Percentiles rank a stretch among this genome's conserved stretches.
These are phyloP conservation scores for Plasmodium gonderi DNA, from an alignment of 169 alveolate species.

Conservation along the genomic window DNA sequence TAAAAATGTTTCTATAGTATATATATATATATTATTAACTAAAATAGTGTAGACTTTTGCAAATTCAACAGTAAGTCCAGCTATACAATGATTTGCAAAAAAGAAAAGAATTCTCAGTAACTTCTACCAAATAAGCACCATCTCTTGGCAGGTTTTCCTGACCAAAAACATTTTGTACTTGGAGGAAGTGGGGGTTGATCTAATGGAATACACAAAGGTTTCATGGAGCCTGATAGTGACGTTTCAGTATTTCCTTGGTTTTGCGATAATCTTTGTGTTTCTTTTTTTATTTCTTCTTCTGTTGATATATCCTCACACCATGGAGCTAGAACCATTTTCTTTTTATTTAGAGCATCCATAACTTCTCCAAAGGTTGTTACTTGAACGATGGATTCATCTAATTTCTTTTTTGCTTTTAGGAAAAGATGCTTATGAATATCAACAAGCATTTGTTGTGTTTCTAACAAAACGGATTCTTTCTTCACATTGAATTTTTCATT, in stretches of 20 bases:
- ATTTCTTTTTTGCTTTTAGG: conserved; percentile 79
- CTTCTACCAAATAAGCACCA: conserved; percentile 96
- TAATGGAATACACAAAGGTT: conserved; percentile 96
- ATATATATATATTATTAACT: not conserved
- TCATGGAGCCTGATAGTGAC: conserved; percentile 96
- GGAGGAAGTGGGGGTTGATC: conserved; percentile 92
- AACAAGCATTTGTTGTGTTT: conserved; percentile 79
- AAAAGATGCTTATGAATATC: conserved; percentile 81
- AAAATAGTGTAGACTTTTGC: not conserved
- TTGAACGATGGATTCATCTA: conserved; percentile 78
- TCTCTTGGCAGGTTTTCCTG: conserved; percentile 95
- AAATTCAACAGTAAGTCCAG: not conserved
- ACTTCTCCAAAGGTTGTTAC: conserved; percentile 83
- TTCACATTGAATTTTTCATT: conserved; percentile 88
- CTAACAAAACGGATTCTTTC: conserved; percentile 73
- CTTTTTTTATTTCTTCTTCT: conserved; percentile 85
- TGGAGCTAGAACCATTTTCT: conserved; percentile 90
- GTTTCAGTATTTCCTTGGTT: conserved; percentile 69
- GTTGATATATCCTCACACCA: conserved; percentile 91
- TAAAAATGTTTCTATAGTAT: not conserved
- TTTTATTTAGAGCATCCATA: conserved; percentile 89
- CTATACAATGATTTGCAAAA: not conserved
- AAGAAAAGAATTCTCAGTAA: conserved; percentile 83
- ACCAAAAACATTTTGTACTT: conserved; percentile 95
- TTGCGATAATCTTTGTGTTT: conserved; percentile 77